Evolutionary conservation across 1,284 basidiomycete species (phyloP).

Genomic region (Schizophyllum amplum): DNA sequence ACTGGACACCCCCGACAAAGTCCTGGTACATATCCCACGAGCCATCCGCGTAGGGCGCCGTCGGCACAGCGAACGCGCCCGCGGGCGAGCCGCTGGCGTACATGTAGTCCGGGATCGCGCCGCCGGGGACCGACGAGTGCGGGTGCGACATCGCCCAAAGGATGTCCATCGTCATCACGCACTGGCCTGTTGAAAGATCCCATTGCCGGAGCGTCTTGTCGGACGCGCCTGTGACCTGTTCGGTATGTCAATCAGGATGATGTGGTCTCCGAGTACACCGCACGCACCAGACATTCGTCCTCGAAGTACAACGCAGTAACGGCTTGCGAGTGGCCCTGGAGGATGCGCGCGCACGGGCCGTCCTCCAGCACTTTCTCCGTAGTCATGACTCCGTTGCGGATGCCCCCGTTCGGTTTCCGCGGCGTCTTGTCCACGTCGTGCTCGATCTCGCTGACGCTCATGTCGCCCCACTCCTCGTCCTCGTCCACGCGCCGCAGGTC

Average conservation of each 20-base stretch:
- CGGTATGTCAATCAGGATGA: slow-evolving; percentile 10
- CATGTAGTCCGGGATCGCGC: slow-evolving; percentile 32
- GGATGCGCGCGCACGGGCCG: slow-evolving; percentile 60
- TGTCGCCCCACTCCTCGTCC: slow-evolving; percentile 53
- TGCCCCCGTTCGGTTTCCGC: slow-evolving; percentile 18
- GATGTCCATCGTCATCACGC: slow-evolving; percentile 99
- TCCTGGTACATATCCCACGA: slow-evolving; percentile 95
- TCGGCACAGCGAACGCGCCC: slow-evolving; percentile 72
- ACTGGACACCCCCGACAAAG: slow-evolving; percentile 96
- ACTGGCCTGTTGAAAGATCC: slow-evolving; percentile 96
- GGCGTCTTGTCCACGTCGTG: slow-evolving; percentile 33
- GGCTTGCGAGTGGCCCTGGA: slow-evolving; percentile 90
- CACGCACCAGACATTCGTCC: slow-evolving; percentile 78
- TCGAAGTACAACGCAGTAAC: slow-evolving; percentile 95
- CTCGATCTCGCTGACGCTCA: slow-evolving; percentile 39
- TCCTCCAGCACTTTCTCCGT: slow-evolving; percentile 16
- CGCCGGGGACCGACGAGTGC: slow-evolving; percentile 49
- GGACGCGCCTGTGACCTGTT: slow-evolving; percentile 88
- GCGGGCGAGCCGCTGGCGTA: slow-evolving; percentile 30
- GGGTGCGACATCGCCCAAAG: slow-evolving; percentile 98
- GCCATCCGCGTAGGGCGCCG: slow-evolving; percentile 83
- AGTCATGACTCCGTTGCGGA: not conserved
- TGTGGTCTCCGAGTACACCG: not conserved
- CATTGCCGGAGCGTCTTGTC: slow-evolving; percentile 99
- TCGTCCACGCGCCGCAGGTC: slow-evolving; percentile 77